phyloP scores from a whole-genome alignment of 805 yeast genomes.

The Kazachstania viticola region DNA sequence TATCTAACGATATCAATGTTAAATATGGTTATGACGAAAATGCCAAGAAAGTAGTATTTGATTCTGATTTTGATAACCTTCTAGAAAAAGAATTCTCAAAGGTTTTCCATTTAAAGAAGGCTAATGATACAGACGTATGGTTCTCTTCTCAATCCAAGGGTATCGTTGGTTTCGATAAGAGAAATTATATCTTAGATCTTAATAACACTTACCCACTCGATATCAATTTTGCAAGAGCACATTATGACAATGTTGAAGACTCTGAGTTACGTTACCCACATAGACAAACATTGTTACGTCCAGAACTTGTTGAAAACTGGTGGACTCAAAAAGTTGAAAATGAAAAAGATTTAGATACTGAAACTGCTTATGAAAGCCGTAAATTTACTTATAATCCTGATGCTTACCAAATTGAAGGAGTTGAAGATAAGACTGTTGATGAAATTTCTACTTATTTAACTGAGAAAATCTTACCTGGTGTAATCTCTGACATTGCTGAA shows the following conservation, averaged over 20 bases:
- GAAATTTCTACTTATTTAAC: constrained; percentile 57
- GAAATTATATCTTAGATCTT: constrained; percentile 75
- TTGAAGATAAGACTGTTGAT: constrained; percentile 39
- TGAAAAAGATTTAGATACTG: constrained; percentile 12
- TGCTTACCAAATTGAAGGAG: constrained; percentile 41
- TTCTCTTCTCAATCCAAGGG: constrained; percentile 80
- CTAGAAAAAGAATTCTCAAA: constrained; percentile 51
- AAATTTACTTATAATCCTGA: constrained; percentile 67
- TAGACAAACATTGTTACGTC: constrained; percentile 63
- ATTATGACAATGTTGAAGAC: constrained; percentile 32
- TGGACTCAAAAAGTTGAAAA: constrained; percentile 57
- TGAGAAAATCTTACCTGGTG: constrained; percentile 48
- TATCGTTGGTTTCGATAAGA: constrained; percentile 70
- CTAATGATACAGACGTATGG: constrained; percentile 33
- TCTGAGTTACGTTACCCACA: constrained; percentile 61
- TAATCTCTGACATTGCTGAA: constrained; percentile 34
- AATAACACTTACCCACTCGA: constrained; percentile 80
- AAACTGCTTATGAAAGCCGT: constrained; percentile 31
- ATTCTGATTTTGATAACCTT: constrained; percentile 41
- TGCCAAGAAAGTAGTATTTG: constrained; percentile 36
- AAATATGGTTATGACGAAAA: constrained; percentile 68
- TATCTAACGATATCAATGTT: constrained; percentile 36
- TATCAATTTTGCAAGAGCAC: constrained; percentile 56
- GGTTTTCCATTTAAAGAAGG: constrained; percentile 60
- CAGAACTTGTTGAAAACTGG: constrained; percentile 88